Percentiles rank a stretch among this genome's conserved stretches.
phyloP scores from a whole-genome alignment of 78 protist species.

The Emiliania huxleyi region DNA sequence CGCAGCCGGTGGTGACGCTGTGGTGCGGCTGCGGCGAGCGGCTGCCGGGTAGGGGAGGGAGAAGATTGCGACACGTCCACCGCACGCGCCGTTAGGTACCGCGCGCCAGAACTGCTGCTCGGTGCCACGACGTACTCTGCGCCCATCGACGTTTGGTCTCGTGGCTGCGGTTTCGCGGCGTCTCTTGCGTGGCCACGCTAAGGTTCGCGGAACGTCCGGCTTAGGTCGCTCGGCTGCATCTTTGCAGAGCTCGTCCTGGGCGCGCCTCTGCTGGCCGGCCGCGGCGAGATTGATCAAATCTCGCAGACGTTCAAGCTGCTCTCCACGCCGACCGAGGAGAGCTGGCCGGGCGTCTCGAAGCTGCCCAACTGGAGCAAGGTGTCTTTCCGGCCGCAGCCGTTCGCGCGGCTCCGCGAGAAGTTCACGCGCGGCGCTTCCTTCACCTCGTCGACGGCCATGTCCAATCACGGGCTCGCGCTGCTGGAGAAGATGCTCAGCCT shows the following conservation, averaged over 20 bases:
- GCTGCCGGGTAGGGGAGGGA: too few species aligned
- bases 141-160: constrained; percentile 58
- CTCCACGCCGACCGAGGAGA: background rate
- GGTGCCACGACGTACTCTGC: constrained; percentile 18
- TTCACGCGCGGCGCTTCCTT: background rate
- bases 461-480: background rate
- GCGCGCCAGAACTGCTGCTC: constrained; percentile 31
- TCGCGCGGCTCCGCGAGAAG: constrained; percentile 33
- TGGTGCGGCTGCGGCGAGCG: constrained; percentile 25
- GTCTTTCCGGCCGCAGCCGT: background rate
- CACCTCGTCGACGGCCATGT: background rate
- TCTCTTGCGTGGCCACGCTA: too few species aligned
- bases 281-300: constrained; percentile 28
- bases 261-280: constrained; percentile 20
- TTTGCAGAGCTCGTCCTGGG: constrained; percentile 70
- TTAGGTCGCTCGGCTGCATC: constrained; percentile 93
- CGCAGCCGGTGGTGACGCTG: constrained; percentile 50
- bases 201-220: too few species aligned
- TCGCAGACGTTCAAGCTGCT: background rate
- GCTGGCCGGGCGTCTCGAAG: background rate
- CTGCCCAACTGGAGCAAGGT: background rate
- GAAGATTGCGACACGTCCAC: background rate
- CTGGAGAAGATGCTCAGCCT: constrained; percentile 10
- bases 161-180: constrained; percentile 96
- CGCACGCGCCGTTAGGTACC: too few species aligned